These are phyloP conservation scores for Cadophora malorum DNA, from an alignment of 2,329 filamentous ascomycete species.

Conservation along the genomic window DNA sequence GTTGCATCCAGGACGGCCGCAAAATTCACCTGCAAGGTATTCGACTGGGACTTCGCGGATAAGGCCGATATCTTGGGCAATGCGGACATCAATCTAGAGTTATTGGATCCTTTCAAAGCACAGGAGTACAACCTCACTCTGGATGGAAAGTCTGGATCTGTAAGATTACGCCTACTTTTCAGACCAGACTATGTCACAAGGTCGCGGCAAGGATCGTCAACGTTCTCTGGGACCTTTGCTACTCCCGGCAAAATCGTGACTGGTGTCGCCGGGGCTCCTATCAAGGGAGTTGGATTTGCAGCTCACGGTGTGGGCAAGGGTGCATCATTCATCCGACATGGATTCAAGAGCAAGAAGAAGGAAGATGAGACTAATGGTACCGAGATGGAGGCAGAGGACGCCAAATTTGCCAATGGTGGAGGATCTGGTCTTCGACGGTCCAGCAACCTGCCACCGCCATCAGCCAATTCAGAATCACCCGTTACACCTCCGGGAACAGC, in stretches of 20 bases:
- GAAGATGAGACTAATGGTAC: slow-evolving; percentile 51
- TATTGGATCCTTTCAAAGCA: slow-evolving; percentile 83
- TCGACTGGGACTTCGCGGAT: slow-evolving; percentile 96
- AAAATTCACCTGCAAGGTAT: slow-evolving; percentile 82
- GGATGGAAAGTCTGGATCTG: slow-evolving; percentile 86
- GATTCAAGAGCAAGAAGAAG: slow-evolving; percentile 77
- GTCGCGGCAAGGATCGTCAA: slow-evolving; percentile 86
- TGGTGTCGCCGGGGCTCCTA: slow-evolving; percentile 81
- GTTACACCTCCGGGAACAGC: slow-evolving; percentile 41
- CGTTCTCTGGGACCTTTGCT: slow-evolving; percentile 89
- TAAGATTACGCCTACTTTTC: slow-evolving; percentile 88
- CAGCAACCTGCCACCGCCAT: slow-evolving; percentile 28
- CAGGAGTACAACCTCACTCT: slow-evolving; percentile 77
- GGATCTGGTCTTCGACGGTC: slow-evolving; percentile 34
- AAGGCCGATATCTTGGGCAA: slow-evolving; percentile 90
- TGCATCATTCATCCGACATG: slow-evolving; percentile 87
- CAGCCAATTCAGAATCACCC: slow-evolving; percentile 22
- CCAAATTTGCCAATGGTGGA: slow-evolving; percentile 42
- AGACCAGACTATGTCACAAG: slow-evolving; percentile 90
- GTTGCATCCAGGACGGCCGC: slow-evolving; percentile 85
- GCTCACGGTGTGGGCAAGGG: slow-evolving; percentile 76
- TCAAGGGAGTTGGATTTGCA: slow-evolving; percentile 85
- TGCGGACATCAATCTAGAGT: slow-evolving; percentile 75
- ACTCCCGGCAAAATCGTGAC: slow-evolving; percentile 87
- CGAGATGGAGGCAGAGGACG: slow-evolving; percentile 54